Percentiles rank a stretch among this genome's conserved stretches.
These are phyloP conservation scores for Biancaea sappan DNA, from an alignment of 306 rosid species.

Conservation along the genomic window DNA sequence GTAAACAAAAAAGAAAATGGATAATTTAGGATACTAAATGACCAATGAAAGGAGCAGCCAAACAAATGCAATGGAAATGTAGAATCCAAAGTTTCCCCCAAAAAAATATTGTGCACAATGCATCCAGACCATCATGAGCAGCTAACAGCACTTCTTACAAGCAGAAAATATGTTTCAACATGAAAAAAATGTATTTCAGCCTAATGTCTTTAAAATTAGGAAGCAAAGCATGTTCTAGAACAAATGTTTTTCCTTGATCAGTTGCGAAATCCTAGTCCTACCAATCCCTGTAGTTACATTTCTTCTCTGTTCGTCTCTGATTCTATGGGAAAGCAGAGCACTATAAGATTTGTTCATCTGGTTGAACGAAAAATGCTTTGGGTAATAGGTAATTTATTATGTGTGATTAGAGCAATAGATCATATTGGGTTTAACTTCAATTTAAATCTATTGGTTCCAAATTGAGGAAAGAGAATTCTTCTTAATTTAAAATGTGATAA, in stretches of 20 bases:
- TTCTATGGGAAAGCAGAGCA: not conserved
- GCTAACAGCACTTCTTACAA: no score
- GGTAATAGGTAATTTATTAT: no score
- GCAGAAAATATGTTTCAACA: not conserved
- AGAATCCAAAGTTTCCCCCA: not conserved
- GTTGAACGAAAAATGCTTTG: not conserved
- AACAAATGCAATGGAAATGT: not conserved
- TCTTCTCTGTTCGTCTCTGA: not conserved
- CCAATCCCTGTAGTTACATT: not conserved
- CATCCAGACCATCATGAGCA: no score
- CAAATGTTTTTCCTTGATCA: not conserved
- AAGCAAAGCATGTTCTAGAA: not conserved
- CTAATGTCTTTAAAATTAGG: not conserved
- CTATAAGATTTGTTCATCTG: not conserved
- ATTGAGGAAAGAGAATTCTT: not conserved
- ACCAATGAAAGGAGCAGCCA: not conserved
- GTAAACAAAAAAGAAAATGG: slow-evolving; percentile 23
- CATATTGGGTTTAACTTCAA: no score
- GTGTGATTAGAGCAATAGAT: no score
- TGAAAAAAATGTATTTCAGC: no score
- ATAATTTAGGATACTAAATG: not conserved
- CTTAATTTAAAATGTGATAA: not conserved
- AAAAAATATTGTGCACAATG: no score
- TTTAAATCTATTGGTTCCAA: no score
- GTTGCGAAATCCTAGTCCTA: slow-evolving; percentile 8